Percentiles rank a stretch among this genome's conserved stretches.
Conservation (phyloP, 208 protist genomes). For the Phytomonas sp. region DNA sequence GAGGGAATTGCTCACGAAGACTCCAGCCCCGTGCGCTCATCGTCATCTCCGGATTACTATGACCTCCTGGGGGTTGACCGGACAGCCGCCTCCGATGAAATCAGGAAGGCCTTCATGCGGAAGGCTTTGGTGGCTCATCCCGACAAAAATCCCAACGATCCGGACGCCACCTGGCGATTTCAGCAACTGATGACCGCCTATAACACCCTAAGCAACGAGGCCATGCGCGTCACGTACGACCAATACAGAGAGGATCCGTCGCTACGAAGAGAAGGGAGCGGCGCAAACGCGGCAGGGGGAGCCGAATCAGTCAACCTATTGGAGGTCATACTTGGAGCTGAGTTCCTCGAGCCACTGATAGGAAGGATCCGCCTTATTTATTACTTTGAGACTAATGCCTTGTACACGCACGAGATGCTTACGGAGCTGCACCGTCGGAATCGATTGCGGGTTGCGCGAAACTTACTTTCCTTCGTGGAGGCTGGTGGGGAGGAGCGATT, state of each 20-base stretch:
- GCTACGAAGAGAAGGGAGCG: slow-evolving; percentile 1
- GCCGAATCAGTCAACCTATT: slow-evolving; percentile 20
- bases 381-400: slow-evolving; percentile 19
- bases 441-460: slow-evolving; percentile 35
- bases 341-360: slow-evolving; percentile 40
- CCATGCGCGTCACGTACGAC: slow-evolving; percentile 47
- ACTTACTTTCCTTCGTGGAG: slow-evolving; percentile 31
- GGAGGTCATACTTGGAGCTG: slow-evolving; percentile 30
- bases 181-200: slow-evolving; percentile 59
- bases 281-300: slow-evolving; percentile 11
- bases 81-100: slow-evolving; percentile 36
- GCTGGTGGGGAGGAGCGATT: slow-evolving; percentile 2
- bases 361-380: slow-evolving; percentile 27
- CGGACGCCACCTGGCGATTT: slow-evolving; percentile 35
- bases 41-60: slow-evolving; percentile 20
- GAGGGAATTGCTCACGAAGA: background rate
- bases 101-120: slow-evolving; percentile 45
- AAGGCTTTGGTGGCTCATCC: slow-evolving; percentile 59
- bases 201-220: slow-evolving; percentile 48
- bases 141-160: slow-evolving; percentile 55
- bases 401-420: slow-evolving; percentile 17
- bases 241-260: slow-evolving; percentile 17
- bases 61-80: slow-evolving; percentile 30
- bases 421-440: slow-evolving; percentile 27
- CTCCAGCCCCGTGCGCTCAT: background rate